phyloP scores from a whole-genome alignment of 73 alveolate species.

The Diophrys sp. region DNA sequence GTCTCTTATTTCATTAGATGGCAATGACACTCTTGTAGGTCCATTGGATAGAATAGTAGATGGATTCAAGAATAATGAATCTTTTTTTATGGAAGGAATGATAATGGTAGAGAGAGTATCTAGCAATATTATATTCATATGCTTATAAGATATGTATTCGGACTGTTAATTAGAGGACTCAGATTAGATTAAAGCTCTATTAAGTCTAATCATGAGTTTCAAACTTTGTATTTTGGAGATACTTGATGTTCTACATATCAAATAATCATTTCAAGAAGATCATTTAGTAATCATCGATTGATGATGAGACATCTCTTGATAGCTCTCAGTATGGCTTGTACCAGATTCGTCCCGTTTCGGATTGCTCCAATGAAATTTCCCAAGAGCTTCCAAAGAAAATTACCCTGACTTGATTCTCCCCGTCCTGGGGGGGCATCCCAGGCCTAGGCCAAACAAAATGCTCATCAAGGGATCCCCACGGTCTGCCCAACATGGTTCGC shows the following conservation, averaged over 20 bases:
- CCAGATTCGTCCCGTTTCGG: no score
- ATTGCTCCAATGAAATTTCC: no score
- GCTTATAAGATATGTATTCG: not conserved
- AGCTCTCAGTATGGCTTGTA: no score
- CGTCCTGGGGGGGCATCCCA: no score
- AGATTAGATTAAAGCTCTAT: not conserved
- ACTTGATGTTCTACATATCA: not conserved
- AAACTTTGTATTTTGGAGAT: not conserved
- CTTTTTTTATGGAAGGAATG: not conserved
- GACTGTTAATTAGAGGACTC: not conserved
- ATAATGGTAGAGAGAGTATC: not conserved
- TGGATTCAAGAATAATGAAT: not conserved
- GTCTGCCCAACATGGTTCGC: no score
- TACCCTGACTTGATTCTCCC: no score
- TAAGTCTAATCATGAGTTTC: not conserved
- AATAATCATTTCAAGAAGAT: not conserved
- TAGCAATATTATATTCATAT: not conserved
- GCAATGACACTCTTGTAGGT: no score
- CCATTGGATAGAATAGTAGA: not conserved
- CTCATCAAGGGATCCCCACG: no score
- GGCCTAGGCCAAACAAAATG: no score
- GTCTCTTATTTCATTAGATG: not conserved
- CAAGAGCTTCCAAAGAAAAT: no score
- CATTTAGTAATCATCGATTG: no score
- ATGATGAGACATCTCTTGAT: no score